Percentiles rank a stretch among this genome's conserved stretches.
These are phyloP conservation scores for Leccinellum luteum DNA, from an alignment of 768 basidiomycete species.

Conservation along the genomic window DNA sequence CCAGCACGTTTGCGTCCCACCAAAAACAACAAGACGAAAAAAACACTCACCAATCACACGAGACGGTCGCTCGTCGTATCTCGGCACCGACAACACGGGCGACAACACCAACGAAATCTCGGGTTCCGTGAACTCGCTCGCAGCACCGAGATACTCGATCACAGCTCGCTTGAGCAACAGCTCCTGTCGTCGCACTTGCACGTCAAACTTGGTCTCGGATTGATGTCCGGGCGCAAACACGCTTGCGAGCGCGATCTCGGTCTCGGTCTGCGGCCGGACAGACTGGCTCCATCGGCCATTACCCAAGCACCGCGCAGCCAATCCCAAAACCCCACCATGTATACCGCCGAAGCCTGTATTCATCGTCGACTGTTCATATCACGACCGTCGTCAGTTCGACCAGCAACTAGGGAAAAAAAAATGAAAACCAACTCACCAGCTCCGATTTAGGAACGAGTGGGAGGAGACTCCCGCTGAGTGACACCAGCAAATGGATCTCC, in stretches of 20 bases:
- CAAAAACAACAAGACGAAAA: neutral
- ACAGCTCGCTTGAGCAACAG: conserved; percentile 58
- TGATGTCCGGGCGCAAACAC: conserved; percentile 54
- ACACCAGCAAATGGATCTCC: conserved; percentile 77
- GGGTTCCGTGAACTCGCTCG: conserved; percentile 77
- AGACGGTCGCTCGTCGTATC: conserved; percentile 54
- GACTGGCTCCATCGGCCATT: conserved; percentile 54
- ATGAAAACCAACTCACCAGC: conserved; percentile 49
- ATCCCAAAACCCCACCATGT: conserved; percentile 71
- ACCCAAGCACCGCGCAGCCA: conserved; percentile 72
- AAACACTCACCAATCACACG: conserved; percentile 55
- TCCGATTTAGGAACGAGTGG: conserved; percentile 75
- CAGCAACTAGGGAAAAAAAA: neutral
- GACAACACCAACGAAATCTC: conserved; percentile 73
- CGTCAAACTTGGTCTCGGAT: conserved; percentile 56
- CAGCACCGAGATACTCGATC: conserved; percentile 64
- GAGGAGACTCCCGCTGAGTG: conserved; percentile 64
- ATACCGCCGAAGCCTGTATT: conserved; percentile 83
- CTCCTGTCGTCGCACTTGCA: conserved; percentile 53
- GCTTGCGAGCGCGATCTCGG: conserved; percentile 56
- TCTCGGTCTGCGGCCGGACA: conserved; percentile 63
- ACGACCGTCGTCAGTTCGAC: neutral
- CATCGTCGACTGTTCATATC: conserved; percentile 40
- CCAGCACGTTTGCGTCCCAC: neutral
- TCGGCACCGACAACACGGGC: conserved; percentile 56